Evolutionary conservation across 345 rosid genomes (phyloP).

Genomic region (Hibiscus trionum): DNA sequence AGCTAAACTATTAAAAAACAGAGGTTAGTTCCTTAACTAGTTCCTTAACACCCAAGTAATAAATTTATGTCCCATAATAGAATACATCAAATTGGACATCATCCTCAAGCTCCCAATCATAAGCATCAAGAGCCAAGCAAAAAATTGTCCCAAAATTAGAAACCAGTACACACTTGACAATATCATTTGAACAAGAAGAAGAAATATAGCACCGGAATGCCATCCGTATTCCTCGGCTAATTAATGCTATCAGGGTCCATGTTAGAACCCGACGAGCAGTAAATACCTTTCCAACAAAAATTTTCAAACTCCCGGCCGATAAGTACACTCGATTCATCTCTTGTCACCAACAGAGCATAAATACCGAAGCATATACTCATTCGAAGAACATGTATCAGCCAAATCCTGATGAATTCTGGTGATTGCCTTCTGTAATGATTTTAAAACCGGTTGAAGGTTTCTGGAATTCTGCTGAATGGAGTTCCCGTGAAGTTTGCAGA

Average conservation of each 20-base stretch:
- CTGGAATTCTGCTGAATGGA: conserved; percentile 73
- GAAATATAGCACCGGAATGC: no score
- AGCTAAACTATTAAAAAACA: no score
- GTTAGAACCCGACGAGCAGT: neutral
- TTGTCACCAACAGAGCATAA: conserved; percentile 49
- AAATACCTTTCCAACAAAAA: neutral
- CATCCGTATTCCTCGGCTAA: neutral
- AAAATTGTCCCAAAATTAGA: no score
- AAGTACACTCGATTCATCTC: conserved; percentile 11
- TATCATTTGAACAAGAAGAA: no score
- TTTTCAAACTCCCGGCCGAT: neutral
- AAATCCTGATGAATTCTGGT: conserved; percentile 85
- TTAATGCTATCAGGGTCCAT: neutral
- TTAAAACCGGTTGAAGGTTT: conserved; percentile 66
- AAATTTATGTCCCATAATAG: no score
- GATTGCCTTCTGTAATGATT: conserved; percentile 77
- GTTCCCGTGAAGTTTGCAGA: conserved; percentile 80
- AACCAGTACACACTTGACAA: no score
- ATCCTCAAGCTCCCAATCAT: no score
- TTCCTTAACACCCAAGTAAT: no score
- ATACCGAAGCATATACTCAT: conserved; percentile 76
- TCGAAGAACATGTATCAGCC: conserved; percentile 84
- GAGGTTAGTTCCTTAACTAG: no score
- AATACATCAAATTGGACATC: no score
- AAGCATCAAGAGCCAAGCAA: no score